Evolutionary conservation across 257 asterid genomes (phyloP).

Genomic region (Avicennia marina): DNA sequence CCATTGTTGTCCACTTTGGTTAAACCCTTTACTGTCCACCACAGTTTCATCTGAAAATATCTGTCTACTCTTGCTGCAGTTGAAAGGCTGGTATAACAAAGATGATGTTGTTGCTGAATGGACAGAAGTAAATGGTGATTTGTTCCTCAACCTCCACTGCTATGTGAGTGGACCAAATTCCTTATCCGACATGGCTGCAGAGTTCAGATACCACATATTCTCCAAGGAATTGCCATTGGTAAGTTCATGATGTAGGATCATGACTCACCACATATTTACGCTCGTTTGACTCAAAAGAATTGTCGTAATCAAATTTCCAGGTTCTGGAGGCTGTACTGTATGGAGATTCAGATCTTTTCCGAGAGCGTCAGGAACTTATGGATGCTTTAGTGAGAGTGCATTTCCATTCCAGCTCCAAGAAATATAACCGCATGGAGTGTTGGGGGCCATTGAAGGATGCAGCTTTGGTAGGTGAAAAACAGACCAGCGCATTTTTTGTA

Average conservation of each 20-base stretch:
- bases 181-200: conserved; percentile 72
- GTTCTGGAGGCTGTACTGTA: conserved; percentile 81
- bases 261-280: not conserved
- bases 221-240: conserved; percentile 95
- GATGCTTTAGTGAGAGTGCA: conserved; percentile 73
- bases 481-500: not conserved
- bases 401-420: conserved; percentile 80
- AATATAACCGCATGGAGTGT: conserved; percentile 72
- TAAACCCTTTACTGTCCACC: not conserved
- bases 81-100: conserved; percentile 80
- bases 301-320: conserved; percentile 32
- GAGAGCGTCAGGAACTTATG: conserved; percentile 57
- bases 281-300: not conserved
- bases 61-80: conserved; percentile 31
- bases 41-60: not conserved
- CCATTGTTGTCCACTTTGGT: not conserved
- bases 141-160: conserved; percentile 84
- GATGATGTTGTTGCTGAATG: conserved; percentile 96
- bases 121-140: conserved; percentile 64
- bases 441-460: conserved; percentile 94
- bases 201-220: conserved; percentile 82
- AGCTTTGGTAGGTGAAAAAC: conserved; percentile 40
- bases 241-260: conserved; percentile 11
- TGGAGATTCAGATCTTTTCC: conserved; percentile 76
- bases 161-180: conserved; percentile 78